Conservation (phyloP, 225 moss, liverwort and hornwort genomes). For the Rhytidiadelphus loreus region DNA sequence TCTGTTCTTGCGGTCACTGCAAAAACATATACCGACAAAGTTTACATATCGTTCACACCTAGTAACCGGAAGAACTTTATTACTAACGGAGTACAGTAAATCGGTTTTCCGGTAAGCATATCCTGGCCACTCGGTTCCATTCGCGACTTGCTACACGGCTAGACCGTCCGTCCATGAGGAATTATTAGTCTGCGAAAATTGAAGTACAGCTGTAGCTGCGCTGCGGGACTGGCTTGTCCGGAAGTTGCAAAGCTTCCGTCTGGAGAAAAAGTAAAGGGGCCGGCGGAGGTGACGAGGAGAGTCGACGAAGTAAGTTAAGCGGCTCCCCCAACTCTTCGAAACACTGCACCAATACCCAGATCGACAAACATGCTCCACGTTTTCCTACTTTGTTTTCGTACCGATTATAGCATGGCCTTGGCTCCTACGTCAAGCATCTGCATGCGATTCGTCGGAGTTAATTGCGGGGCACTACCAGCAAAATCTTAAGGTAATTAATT, state of each 20-base stretch:
- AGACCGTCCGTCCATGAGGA: neutral
- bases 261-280: too few species aligned
- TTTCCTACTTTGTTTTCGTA: neutral
- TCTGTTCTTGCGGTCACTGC: neutral
- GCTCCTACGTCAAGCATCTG: neutral
- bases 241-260: neutral
- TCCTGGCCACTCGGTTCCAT: neutral
- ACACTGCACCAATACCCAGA: neutral
- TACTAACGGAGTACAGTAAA: neutral
- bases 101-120: neutral
- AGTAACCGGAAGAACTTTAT: too few species aligned
- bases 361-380: neutral
- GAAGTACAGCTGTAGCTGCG: neutral
- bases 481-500: neutral
- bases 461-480: neutral
- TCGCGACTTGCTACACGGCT: too few species aligned
- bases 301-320: neutral
- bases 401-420: neutral
- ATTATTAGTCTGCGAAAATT: neutral
- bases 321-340: neutral
- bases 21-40: neutral
- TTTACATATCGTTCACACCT: neutral
- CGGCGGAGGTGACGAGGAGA: neutral
- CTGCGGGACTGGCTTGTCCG: neutral
- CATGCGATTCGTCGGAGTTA: neutral